These are phyloP conservation scores for Trichoderma koningiopsis DNA, from an alignment of 2,329 filamentous ascomycete genomes.

Conservation along the genomic window DNA sequence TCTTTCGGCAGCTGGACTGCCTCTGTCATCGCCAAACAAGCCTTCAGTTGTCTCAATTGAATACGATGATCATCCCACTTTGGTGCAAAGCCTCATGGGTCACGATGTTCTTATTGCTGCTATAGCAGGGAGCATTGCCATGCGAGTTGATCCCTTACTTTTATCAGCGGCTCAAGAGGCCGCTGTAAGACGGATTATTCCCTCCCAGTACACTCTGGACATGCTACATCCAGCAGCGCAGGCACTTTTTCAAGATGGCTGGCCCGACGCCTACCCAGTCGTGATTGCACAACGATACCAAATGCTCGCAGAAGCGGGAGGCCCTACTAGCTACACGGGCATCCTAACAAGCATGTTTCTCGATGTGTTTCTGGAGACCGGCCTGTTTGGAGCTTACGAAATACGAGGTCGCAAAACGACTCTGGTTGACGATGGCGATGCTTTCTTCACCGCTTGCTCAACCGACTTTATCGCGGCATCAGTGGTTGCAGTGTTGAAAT, in stretches of 20 bases:
- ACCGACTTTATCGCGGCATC: not conserved
- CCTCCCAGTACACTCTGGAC: conserved; percentile 20
- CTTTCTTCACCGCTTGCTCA: not conserved
- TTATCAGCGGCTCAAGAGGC: conserved; percentile 21
- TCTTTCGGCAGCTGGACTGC: not conserved
- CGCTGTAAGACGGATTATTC: conserved; percentile 23
- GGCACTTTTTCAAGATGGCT: not conserved
- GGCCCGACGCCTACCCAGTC: conserved; percentile 8
- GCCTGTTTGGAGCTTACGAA: conserved; percentile 4
- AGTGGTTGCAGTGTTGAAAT: conserved; percentile 8
- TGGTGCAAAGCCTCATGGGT: conserved; percentile 11
- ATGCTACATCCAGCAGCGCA: conserved; percentile 15
- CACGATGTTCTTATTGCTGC: conserved; percentile 15
- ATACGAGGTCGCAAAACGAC: not conserved
- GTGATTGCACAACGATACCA: conserved; percentile 1
- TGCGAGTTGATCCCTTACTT: not conserved
- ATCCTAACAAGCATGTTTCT: too few species aligned
- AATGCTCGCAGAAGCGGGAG: conserved; percentile 1
- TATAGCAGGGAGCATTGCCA: not conserved
- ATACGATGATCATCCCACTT: not conserved
- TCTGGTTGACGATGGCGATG: not conserved
- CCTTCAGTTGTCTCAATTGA: not conserved
- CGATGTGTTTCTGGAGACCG: too few species aligned
- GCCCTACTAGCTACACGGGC: not conserved
- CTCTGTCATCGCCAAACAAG: not conserved